Evolutionary conservation across 306 rosid genomes (phyloP), one percentile per base, ranked within the genome.

Genomic region (Benincasa hispida): DNA sequence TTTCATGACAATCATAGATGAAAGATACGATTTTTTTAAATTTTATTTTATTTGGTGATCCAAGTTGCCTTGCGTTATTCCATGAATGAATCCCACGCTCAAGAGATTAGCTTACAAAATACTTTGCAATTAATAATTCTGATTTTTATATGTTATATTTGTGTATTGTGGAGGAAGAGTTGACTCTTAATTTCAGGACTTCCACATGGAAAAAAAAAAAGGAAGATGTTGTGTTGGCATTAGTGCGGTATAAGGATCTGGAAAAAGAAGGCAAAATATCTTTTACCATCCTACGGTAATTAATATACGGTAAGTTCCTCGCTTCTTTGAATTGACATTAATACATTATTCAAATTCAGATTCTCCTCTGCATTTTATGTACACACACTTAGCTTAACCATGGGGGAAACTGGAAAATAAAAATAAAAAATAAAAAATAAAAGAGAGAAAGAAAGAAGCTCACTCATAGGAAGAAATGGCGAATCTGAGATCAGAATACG

Each of bases 121-220:
- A 21, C 34, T 45, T 22, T 5, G 8, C 18, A n/a, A 67, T 11
- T 22, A 67, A 67, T 67, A 41, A 41, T n/a, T 67, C 5, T 22
- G 18, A 41, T 5, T 11, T 35, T 19, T 67, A 67, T 67, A 34
- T n/a, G 1, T 11, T 21, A 10, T 10, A 10, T 67, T 2, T 21
- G 30, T 67, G 54, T 39, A 65, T 65, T 65, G 27, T 65, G 27
- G 42, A 18, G 45, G 47, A 65, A 65, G 72, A 35, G 72, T 67
- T 67, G 74, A 22, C 74, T 41, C n/a, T 35, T 67, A 67, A 41
- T 67, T 37, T 39, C 73, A 66, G 73, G 53, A 39, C 54, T 65
- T 21, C 54, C 5, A 10, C 53, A 39, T 6, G 73, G 28, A 7
- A 6, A 0, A 17, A 18, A 5, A 60, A 37, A 10, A 62, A 17